Evolutionary conservation across 108 stramenopile genomes (phyloP).

Genomic region (Cyclotella baltica): DNA sequence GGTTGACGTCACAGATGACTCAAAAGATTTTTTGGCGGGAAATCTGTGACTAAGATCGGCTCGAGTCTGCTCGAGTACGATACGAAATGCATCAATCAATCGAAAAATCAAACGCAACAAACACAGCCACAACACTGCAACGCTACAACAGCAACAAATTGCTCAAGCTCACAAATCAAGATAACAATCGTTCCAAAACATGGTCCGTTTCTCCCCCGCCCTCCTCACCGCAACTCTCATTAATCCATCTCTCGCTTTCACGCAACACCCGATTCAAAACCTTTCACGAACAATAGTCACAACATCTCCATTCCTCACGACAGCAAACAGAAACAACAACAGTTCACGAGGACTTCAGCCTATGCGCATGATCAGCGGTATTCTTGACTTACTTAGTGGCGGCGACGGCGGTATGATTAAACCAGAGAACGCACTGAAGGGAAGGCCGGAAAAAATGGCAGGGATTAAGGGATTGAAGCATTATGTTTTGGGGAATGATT

Average conservation of each 20-base stretch:
- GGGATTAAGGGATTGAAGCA: constrained; percentile 67
- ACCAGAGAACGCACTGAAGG: constrained; percentile 71
- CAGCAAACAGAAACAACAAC: constrained; percentile 14
- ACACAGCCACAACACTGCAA: no score
- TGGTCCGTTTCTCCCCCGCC: constrained; percentile 13
- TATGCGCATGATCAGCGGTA: constrained; percentile 66
- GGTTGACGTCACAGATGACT: no score
- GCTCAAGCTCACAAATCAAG: no score
- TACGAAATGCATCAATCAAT: no score
- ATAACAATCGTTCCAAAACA: no score
- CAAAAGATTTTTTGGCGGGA: no score
- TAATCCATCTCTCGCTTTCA: constrained; percentile 32
- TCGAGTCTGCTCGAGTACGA: no score
- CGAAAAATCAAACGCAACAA: no score
- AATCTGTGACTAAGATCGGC: no score
- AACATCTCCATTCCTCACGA: background rate
- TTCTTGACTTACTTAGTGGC: constrained; percentile 67
- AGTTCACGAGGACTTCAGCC: constrained; percentile 12
- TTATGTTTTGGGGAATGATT: constrained; percentile 69
- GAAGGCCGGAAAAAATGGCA: constrained; percentile 69
- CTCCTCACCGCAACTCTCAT: constrained; percentile 23
- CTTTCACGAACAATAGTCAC: background rate
- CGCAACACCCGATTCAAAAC: constrained; percentile 16
- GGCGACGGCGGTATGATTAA: constrained; percentile 63
- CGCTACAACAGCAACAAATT: no score